Evolutionary conservation across 345 rosid species (phyloP).

Genomic region (Rhodamnia rubescens): DNA sequence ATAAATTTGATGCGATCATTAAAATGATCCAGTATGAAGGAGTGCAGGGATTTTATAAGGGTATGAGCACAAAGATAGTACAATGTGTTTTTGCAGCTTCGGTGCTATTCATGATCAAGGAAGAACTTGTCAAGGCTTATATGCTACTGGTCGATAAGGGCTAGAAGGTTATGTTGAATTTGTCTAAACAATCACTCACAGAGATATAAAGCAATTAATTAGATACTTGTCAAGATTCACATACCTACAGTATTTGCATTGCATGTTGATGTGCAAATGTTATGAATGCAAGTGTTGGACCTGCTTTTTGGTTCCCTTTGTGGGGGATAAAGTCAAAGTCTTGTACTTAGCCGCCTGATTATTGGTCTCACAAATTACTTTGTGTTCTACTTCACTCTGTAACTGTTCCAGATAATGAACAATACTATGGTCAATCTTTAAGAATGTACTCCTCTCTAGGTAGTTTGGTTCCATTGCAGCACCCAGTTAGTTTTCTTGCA

Average conservation of each 20-base stretch:
- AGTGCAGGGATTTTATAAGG: conserved; percentile 46
- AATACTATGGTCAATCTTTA: not conserved
- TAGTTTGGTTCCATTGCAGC: not conserved
- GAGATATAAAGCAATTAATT: not conserved
- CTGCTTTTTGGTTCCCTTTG: not conserved
- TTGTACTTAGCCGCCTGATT: not conserved
- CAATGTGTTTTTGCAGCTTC: conserved; percentile 75
- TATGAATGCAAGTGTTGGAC: not conserved
- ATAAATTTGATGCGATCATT: conserved; percentile 34
- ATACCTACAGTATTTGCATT: not conserved
- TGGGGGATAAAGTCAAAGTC: not conserved
- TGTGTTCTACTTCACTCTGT: not conserved
- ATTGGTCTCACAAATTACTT: not conserved
- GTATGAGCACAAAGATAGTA: conserved; percentile 62
- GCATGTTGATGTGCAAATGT: not conserved
- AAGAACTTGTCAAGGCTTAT: conserved; percentile 53
- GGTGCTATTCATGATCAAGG: conserved; percentile 64
- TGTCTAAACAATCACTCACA: conserved; percentile 7
- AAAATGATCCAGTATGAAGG: conserved; percentile 61
- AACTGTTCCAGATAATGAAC: not conserved
- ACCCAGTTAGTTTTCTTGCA: not conserved
- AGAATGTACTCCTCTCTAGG: not conserved
- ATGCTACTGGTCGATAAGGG: conserved; percentile 23
- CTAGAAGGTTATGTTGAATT: conserved; percentile 11
- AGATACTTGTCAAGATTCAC: not conserved